Percentiles rank a stretch among this genome's conserved stretches.
These are phyloP conservation scores for Ampelocalamus luodianensis DNA, from an alignment of 176 grass and related monocot species.

Conservation along the genomic window DNA sequence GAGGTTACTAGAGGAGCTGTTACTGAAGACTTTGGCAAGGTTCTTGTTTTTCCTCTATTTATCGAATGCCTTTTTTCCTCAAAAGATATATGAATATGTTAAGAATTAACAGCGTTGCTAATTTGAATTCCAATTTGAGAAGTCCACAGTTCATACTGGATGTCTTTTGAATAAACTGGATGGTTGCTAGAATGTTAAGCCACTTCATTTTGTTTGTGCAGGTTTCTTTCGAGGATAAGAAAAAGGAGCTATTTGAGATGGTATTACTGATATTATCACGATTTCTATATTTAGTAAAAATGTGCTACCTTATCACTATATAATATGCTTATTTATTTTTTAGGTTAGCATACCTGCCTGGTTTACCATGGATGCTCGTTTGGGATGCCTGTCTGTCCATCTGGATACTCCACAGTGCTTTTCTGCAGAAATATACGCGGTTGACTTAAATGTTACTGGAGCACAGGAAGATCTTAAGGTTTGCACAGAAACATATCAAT, in stretches of 20 bases:
- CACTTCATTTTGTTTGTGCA: conserved; percentile 54
- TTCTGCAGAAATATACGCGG: conserved; percentile 92
- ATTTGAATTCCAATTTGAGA: conserved; percentile 10
- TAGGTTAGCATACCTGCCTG: conserved; percentile 97
- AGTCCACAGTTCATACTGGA: not conserved
- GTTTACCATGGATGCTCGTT: conserved; percentile 91
- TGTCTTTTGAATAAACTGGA: conserved; percentile 41
- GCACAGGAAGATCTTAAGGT: conserved; percentile 94
- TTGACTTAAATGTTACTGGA: conserved; percentile 78
- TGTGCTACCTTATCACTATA: not conserved
- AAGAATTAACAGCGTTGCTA: conserved; percentile 13
- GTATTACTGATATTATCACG: conserved; percentile 47
- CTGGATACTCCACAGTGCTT: conserved; percentile 97
- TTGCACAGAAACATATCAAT: conserved; percentile 41
- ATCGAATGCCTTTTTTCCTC: conserved; percentile 12
- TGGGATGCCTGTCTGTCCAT: conserved; percentile 84
- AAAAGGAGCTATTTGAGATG: conserved; percentile 99
- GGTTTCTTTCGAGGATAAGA: conserved; percentile 97
- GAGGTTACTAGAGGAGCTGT: conserved; percentile 89
- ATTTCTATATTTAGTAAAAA: conserved; percentile 36
- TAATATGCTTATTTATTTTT: conserved; percentile 49
- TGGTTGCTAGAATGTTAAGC: conserved; percentile 47
- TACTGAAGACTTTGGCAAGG: conserved; percentile 96
- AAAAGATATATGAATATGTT: conserved; percentile 16
- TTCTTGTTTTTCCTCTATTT: conserved; percentile 40